Conservation (phyloP, 129 eudicot species). For the Heracleum sosnowskyi region DNA sequence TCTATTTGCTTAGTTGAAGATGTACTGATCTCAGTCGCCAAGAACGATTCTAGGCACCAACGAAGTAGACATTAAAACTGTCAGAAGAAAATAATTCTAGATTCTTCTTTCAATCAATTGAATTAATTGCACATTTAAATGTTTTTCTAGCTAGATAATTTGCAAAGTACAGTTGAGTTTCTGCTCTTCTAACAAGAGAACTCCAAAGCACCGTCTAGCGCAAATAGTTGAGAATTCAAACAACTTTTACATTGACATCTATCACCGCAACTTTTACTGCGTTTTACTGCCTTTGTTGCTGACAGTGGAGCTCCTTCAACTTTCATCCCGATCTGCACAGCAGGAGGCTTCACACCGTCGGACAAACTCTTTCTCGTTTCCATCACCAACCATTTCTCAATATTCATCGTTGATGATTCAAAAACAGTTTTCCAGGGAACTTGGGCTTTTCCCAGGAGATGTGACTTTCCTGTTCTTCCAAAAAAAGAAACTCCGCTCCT, state of each 20-base stretch:
- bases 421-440: constrained; percentile 44
- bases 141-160: background rate
- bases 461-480: constrained; percentile 39
- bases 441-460: constrained; percentile 45
- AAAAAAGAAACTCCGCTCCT: constrained; percentile 21
- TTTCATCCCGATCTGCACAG: constrained; percentile 38
- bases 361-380: constrained; percentile 10
- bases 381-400: constrained; percentile 52
- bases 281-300: background rate
- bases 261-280: constrained; percentile 10
- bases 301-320: constrained; percentile 10
- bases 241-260: background rate
- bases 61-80: background rate
- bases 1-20: too few relatives aligned
- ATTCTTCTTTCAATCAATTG: background rate
- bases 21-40: background rate
- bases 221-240: background rate
- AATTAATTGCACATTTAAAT: background rate
- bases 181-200: background rate
- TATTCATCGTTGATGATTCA: constrained; percentile 38
- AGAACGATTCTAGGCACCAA: background rate
- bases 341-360: constrained; percentile 40
- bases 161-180: background rate
- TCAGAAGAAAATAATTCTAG: background rate
- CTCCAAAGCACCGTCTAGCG: background rate